phyloP scores from a whole-genome alignment of 164 flowering plant genomes.

The Liquidambar formosana region DNA sequence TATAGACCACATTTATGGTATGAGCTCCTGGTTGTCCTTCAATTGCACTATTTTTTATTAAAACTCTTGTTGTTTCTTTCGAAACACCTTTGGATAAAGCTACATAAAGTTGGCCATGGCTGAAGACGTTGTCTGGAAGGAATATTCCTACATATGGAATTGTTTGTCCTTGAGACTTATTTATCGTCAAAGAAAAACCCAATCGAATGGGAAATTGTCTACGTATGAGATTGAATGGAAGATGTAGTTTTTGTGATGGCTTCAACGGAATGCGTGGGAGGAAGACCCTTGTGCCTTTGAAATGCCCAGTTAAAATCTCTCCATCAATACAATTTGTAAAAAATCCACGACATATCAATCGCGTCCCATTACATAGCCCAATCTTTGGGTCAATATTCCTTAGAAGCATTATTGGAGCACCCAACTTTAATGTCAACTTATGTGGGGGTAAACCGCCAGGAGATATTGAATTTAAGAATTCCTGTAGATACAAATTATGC shows the following conservation, averaged over 20 bases:
- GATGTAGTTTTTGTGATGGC: neutral
- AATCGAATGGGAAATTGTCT: conserved; percentile 6
- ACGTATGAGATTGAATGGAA: neutral
- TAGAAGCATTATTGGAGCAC: conserved; percentile 4
- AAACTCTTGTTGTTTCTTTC: too few species aligned
- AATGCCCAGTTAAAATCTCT: neutral
- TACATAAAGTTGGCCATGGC: too few species aligned
- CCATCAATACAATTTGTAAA: neutral
- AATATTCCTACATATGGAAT: conserved; percentile 9
- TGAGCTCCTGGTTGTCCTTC: too few species aligned
- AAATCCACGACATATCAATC: neutral
- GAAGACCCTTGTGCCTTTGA: conserved; percentile 4
- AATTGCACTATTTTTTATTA: too few species aligned
- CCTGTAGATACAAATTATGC: conserved; percentile 1
- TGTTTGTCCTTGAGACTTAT: conserved; percentile 12
- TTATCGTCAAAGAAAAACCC: conserved; percentile 8
- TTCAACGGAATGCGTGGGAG: conserved; percentile 9
- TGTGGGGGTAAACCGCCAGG: conserved; percentile 11
- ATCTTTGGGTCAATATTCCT: conserved; percentile 5
- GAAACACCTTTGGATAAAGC: too few species aligned
- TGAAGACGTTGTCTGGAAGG: too few species aligned
- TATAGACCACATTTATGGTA: too few species aligned
- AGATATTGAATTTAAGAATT: conserved; percentile 7
- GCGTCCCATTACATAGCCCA: conserved; percentile 4
- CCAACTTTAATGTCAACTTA: conserved; percentile 4